A percentile compares a stretch with the other conserved stretches of the same genome.
Evolutionary conservation across 2,329 filamentous ascomycete genomes (phyloP).

Genomic region (Trichoderma sp.): DNA sequence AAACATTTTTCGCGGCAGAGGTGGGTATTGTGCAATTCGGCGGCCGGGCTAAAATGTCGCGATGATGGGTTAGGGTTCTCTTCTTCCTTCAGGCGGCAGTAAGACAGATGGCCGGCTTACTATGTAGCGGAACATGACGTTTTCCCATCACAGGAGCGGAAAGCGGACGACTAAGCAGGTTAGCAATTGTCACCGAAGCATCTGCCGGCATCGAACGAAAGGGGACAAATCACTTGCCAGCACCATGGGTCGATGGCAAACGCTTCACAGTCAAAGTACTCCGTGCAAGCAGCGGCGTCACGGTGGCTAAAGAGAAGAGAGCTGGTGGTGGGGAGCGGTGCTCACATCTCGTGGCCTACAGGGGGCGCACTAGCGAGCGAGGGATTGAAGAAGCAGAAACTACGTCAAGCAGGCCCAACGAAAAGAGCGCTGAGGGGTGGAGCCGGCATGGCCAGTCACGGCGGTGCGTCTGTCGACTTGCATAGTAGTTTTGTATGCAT

Average conservation of each 20-base stretch:
- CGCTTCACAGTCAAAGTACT: not conserved
- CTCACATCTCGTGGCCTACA: constrained; percentile 17
- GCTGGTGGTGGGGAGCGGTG: not conserved
- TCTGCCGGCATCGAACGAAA: not conserved
- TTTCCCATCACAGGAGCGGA: not conserved
- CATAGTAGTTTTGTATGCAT: not conserved
- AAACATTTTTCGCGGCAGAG: not conserved
- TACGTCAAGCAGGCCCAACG: constrained; percentile 7
- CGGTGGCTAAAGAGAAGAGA: constrained; percentile 13
- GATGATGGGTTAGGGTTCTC: constrained; percentile 20
- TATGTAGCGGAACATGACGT: not conserved
- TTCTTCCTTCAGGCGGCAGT: not conserved
- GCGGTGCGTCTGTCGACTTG: not conserved
- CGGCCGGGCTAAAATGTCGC: constrained; percentile 18
- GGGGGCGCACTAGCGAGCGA: constrained; percentile 11
- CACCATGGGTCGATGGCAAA: not conserved
- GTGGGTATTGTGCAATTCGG: constrained; percentile 16
- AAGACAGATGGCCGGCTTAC: not conserved
- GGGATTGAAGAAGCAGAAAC: not conserved
- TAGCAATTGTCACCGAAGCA: not conserved
- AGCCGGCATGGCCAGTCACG: constrained; percentile 8
- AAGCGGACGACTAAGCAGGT: not conserved
- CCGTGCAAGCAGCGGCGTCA: not conserved
- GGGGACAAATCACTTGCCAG: not conserved
- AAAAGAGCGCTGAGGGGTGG: not conserved